Conservation (phyloP, 2,329 filamentous ascomycete genomes). For the Claviceps arundinis region DNA sequence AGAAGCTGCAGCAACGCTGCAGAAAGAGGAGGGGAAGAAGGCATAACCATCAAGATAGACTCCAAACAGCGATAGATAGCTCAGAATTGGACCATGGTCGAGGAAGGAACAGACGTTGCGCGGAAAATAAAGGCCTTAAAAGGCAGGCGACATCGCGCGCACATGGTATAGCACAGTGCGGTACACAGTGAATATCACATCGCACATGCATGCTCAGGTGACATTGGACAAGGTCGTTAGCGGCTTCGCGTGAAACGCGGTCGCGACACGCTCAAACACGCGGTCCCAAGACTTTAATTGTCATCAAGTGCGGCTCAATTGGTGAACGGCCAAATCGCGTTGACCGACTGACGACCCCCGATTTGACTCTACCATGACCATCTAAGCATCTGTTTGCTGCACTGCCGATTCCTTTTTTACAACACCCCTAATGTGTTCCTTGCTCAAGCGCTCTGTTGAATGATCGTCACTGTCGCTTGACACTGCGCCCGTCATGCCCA, state of each 20-base stretch:
- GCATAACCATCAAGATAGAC: not conserved
- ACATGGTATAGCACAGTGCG: not conserved
- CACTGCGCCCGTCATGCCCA: conserved; percentile 20
- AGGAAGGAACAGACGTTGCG: conserved; percentile 3
- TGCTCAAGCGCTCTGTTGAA: conserved; percentile 1
- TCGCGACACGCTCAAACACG: conserved; percentile 3
- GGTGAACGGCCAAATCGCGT: not conserved
- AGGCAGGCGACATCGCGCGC: not conserved
- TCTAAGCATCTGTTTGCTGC: not conserved
- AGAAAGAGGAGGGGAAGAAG: not conserved
- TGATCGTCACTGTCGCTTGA: conserved; percentile 8
- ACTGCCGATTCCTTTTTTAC: not conserved
- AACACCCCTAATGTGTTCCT: not conserved
- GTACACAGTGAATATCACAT: no score
- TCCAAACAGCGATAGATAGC: not conserved
- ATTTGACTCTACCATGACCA: not conserved
- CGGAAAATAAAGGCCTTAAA: not conserved
- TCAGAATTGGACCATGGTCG: not conserved
- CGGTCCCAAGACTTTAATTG: not conserved
- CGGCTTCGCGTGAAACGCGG: not conserved
- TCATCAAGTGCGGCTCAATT: not conserved
- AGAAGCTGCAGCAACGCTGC: not conserved
- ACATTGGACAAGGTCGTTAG: no score
- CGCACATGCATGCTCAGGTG: no score
- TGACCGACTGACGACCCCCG: not conserved